Evolutionary conservation across 768 basidiomycete species (phyloP), one percentile per base, ranked within the genome.

Genomic region (Crassisporium funariophilum): DNA sequence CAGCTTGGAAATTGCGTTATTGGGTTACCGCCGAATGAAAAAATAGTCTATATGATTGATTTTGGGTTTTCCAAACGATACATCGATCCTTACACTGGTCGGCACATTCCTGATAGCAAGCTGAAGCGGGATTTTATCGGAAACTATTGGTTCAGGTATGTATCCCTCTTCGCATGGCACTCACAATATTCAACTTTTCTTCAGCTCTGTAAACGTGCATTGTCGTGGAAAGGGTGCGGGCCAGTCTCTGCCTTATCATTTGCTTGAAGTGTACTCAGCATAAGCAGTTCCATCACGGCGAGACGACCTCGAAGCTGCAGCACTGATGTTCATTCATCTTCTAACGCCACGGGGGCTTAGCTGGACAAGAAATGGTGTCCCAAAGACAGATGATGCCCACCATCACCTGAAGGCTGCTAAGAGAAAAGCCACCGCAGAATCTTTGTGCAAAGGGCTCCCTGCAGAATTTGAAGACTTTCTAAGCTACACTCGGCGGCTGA

Each of bases 51-150:
- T 57, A 85, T 90, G 86, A 91, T 91, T 55, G 88, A 91, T 62
- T 90, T 91, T 60, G 88, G 88, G 11, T 91, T 91, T 62, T 87
- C 87, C 13, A 90, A 89, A 58, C 76, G 76, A 23, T 91, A 86
- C 52, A 81, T 89, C 52, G 85, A 91, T 64, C 75, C 77, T 16
- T 52, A 62, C 36, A 87, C 84, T 3, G 73, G 66, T 34, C 75
- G 77, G n/a, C 88, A 91, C 56, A 86, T 91, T 47, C 79, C 81
- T 13, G 83, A 89, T 46, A 83, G 81, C 55, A 81, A 75, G 42
- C 67, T 66, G 22, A 83, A 82, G 59, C 79, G 86, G 33, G 83
- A 88, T 56, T 90, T 91, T 53, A 81, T 90, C 42, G 88, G 88
- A 19, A 91, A 91, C 60, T 91, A 89, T 60, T 91, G 86, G 86